Conservation (phyloP, 441 rosid genomes). For the Arabidopsis hybrid region DNA sequence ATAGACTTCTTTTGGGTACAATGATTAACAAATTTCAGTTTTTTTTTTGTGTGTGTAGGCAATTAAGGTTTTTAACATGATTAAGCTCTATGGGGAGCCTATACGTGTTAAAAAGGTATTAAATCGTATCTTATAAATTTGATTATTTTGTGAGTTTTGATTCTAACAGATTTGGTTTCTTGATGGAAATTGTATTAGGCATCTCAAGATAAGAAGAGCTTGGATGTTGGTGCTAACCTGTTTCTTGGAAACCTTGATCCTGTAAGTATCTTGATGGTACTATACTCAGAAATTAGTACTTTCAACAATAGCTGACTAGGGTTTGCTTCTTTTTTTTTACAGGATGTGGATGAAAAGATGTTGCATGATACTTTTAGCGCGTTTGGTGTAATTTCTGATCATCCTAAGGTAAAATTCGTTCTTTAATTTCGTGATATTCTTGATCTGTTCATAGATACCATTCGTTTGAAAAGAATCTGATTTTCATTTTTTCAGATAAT, state of each 20-base stretch:
- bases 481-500: constrained; percentile 65
- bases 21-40: background rate
- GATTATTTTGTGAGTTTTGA: constrained; percentile 7
- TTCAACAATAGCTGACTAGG: constrained; percentile 9
- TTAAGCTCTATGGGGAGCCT: constrained; percentile 94
- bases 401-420: constrained; percentile 72
- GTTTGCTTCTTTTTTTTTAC: constrained; percentile 34
- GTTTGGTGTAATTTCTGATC: constrained; percentile 88
- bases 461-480: constrained; percentile 26
- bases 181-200: constrained; percentile 57
- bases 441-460: background rate
- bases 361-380: constrained; percentile 97
- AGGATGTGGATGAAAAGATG: constrained; percentile 98
- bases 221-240: constrained; percentile 97
- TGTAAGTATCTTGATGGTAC: constrained; percentile 53
- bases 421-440: background rate
- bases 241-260: constrained; percentile 96
- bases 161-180: constrained; percentile 24
- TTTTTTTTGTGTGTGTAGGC: constrained; percentile 57
- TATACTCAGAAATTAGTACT: background rate
- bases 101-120: constrained; percentile 95
- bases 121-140: background rate
- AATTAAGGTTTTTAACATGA: constrained; percentile 95
- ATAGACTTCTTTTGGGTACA: background rate
- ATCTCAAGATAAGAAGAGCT: constrained; percentile 95